Conservation (phyloP, 176 grass and related monocot genomes). For the Aechmea fasciata region DNA sequence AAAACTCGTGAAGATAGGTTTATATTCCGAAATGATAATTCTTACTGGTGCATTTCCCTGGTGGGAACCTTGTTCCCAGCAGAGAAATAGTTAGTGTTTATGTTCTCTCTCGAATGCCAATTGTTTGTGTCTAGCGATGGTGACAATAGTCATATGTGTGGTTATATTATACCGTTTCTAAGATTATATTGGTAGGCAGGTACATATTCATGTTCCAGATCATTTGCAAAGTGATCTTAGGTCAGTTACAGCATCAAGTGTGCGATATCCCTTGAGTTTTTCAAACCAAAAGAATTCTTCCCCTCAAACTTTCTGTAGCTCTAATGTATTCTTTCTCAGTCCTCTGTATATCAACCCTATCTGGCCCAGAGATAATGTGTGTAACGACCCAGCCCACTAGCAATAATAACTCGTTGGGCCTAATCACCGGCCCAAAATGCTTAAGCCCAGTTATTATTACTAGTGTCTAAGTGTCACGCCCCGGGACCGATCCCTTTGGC, state of each 20-base stretch:
- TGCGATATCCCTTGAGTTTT: conserved; percentile 15
- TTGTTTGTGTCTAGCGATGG: background rate
- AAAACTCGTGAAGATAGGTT: background rate
- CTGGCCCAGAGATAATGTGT: conserved; percentile 11
- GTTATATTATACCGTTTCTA: background rate
- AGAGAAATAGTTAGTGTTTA: no score
- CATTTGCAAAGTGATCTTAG: background rate
- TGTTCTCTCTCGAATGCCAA: no score
- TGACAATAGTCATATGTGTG: background rate
- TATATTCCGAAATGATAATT: no score
- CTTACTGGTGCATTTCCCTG: no score
- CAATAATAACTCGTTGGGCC: no score
- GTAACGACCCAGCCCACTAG: no score
- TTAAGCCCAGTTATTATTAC: no score
- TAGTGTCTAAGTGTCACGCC: no score
- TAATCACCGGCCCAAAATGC: no score
- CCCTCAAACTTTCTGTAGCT: background rate
- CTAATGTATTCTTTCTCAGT: conserved; percentile 7
- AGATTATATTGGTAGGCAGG: background rate
- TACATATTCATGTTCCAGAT: background rate
- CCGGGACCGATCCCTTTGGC: no score
- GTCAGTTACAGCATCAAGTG: background rate
- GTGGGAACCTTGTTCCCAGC: no score
- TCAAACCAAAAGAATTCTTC: conserved; percentile 1
- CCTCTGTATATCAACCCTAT: conserved; percentile 1